Percentiles rank a stretch among this genome's conserved stretches.
Conservation (phyloP, 306 rosid species). For the Luffa aegyptiaca region DNA sequence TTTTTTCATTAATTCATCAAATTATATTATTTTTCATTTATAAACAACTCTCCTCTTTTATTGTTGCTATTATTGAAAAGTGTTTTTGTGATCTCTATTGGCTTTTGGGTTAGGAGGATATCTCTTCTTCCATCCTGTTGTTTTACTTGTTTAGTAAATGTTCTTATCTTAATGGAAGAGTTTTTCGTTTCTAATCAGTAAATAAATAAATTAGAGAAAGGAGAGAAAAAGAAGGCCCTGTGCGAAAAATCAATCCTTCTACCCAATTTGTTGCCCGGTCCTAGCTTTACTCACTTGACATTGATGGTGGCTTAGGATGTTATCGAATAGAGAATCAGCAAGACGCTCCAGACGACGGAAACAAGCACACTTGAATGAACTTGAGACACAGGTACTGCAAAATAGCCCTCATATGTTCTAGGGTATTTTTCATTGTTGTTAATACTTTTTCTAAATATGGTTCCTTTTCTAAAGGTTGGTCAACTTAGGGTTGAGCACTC, state of each 20-base stretch:
- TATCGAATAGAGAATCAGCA: slow-evolving; percentile 56
- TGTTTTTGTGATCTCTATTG: background rate
- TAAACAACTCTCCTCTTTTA: background rate
- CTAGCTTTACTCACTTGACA: slow-evolving; percentile 13
- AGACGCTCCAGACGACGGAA: slow-evolving; percentile 59
- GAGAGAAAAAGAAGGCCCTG: background rate
- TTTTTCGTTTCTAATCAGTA: slow-evolving; percentile 2
- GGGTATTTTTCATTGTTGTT: background rate
- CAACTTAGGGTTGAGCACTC: slow-evolving; percentile 46
- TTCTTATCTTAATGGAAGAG: background rate
- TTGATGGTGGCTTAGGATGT: slow-evolving; percentile 40
- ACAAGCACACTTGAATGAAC: slow-evolving; percentile 53
- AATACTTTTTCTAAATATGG: background rate
- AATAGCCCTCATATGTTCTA: background rate
- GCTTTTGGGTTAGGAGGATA: background rate
- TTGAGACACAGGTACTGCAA: slow-evolving; percentile 45
- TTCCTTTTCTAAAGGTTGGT: slow-evolving; percentile 23
- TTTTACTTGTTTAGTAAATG: background rate
- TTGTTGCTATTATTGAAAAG: background rate
- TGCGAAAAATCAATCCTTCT: slow-evolving; percentile 1
- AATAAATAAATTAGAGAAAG: background rate
- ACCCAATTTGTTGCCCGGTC: slow-evolving; percentile 10
- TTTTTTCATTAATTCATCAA: too few relatives aligned
- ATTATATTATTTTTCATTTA: background rate
- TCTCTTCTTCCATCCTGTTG: background rate